Evolutionary conservation across 257 asterid species (phyloP), one percentile per base, ranked within the genome.

Genomic region (Jacaranda copaia): DNA sequence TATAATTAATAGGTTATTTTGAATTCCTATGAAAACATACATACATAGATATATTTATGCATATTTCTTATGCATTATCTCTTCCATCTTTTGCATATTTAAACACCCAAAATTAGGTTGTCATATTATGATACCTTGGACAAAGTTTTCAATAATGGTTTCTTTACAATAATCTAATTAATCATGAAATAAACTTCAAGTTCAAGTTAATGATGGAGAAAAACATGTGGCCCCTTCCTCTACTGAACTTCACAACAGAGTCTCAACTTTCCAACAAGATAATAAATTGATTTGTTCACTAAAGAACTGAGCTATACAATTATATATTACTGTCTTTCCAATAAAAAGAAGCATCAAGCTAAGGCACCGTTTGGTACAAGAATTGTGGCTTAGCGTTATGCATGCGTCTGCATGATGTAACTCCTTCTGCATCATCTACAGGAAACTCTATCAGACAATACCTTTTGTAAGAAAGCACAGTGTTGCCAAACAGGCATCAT

Each of bases 401-500:
- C 77, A 72, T 75, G 81, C 83, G 88, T 84, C 6, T 65, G 88
- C 88, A 74, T 84, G 88, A 84, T 76, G 80, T 84, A 81, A 83
- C 72, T 71, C 68, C 57, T 64, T 64, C 68, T n/a, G 80, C 81
- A 84, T 69, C 60, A 62, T 53, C 42, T 20, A 70, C 72, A 70
- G 53, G 4, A 35, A 45, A 45, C 11, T 55, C 56, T 77, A 52
- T 35, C 74, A 18, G 55, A 15, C 2, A 49, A 49, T 61, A 6
- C 6, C 4, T 58, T 55, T 9, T 18, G 8, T 42, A 66, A 42
- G 75, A 60, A 19, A 65, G 65, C 14, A 46, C 38, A 73, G 79
- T 73, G 85, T 85, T 85, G 91, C 91, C 88, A 82, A 89, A 85
- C 90, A 84, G 49, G 63, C 84, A 87, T 89, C 90, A 89, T 89